Percentiles rank a stretch among this genome's conserved stretches.
phyloP scores from a whole-genome alignment of 2,329 filamentous ascomycete genomes.

The Penicillium sp. region DNA sequence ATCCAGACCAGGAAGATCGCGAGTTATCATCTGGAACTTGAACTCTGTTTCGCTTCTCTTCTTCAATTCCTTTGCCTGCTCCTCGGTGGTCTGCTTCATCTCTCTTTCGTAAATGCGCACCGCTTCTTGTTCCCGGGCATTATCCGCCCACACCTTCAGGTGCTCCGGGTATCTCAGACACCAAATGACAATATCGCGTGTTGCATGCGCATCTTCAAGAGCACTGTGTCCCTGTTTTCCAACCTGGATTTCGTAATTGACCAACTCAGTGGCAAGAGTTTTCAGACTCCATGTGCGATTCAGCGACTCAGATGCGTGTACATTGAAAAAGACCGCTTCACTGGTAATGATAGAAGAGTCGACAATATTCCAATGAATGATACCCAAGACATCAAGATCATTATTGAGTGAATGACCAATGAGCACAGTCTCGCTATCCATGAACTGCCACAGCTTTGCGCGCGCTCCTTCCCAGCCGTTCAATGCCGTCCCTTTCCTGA shows the following conservation, averaged over 20 bases:
- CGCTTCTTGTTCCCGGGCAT: conserved; percentile 3
- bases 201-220: conserved; percentile 52
- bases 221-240: conserved; percentile 46
- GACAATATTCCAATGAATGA: conserved; percentile 46
- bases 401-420: conserved; percentile 50
- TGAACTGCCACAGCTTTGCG: conserved; percentile 41
- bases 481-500: conserved; percentile 33
- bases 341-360: conserved; percentile 47
- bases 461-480: conserved; percentile 48
- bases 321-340: conserved; percentile 28
- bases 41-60: conserved; percentile 6
- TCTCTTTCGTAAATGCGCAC: not conserved
- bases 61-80: not conserved
- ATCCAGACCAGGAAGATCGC: not conserved
- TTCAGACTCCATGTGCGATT: conserved; percentile 39
- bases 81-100: conserved; percentile 1
- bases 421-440: conserved; percentile 48
- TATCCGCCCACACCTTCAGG: conserved; percentile 38
- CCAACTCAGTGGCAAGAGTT: conserved; percentile 34
- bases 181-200: conserved; percentile 51
- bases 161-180: conserved; percentile 42
- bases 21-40: conserved; percentile 1
- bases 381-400: conserved; percentile 47
- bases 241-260: conserved; percentile 39
- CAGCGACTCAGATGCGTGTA: not conserved